These are phyloP conservation scores for Leccinum angustisporum DNA, from an alignment of 1,284 basidiomycete genomes.

Conservation along the genomic window DNA sequence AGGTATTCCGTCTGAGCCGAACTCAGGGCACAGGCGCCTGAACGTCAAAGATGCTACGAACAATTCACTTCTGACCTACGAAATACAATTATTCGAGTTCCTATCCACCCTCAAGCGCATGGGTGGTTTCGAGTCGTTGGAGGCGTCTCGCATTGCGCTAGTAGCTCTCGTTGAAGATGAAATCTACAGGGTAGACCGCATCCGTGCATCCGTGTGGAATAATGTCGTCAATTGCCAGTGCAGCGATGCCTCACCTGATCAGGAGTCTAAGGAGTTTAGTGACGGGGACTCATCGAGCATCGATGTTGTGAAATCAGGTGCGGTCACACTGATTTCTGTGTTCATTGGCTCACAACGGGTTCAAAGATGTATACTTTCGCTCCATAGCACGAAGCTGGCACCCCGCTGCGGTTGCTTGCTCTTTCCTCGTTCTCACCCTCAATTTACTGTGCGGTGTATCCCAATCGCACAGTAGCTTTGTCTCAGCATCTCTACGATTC, in stretches of 20 bases:
- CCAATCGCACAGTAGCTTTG: too few relatives aligned
- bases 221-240: not conserved
- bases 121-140: not conserved
- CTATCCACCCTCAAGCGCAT: not conserved
- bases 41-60: not conserved
- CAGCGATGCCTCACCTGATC: not conserved
- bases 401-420: too few relatives aligned
- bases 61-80: not conserved
- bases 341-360: not conserved
- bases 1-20: not conserved
- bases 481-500: too few relatives aligned
- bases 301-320: not conserved
- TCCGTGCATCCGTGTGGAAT: not conserved
- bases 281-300: not conserved
- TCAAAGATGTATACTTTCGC: not conserved
- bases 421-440: too few relatives aligned
- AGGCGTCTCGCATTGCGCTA: not conserved
- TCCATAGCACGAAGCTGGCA: not conserved
- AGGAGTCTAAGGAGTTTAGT: not conserved
- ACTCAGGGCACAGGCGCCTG: not conserved
- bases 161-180: not conserved
- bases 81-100: not conserved
- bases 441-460: too few relatives aligned
- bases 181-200: not conserved
- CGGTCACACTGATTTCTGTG: not conserved